Base-by-base conservation (phyloP, 2,329 filamentous ascomycete genomes). In the Botrytis byssoidea region DNA sequence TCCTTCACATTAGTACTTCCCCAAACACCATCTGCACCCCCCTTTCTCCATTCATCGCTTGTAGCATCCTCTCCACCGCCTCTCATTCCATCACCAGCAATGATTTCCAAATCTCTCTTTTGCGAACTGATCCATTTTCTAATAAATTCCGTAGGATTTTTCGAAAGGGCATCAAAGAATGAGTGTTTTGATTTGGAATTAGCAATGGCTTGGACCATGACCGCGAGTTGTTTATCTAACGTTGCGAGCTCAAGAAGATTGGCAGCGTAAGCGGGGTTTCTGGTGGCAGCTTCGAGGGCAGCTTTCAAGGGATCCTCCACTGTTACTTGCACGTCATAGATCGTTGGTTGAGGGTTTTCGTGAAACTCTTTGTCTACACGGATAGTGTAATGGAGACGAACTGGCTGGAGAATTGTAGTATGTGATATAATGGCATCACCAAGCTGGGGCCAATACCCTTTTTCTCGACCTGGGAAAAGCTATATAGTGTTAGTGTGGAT, bases 81-180 rank as follows among this genome's bases (percentile, higher is more conserved):
- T 86, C 87, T 60, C 84, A 85, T 72, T 35, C 76, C 79, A 74
- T 80, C 78, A 32, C 79, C 78, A 61, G 75, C 63, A 60, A 81
- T 77, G 16, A 81, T 74, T 57, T 81, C 79, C 73, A 81, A 72
- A 74, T 81, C 79, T 86, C 84, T 88, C 83, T 94, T 94, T 85
- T 99, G 96, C 25, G 92, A 95, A 79, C 91, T 94, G 70, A 97
- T 86, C 96, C 96, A 99, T 80, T 93, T 90, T 76, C 89, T 90
- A 74, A 98, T 87, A 79, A 98, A 98, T 20, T 88, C 89, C 25
- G 93, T 91, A 0, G 96, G 96, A 78, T 98, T 94, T 76, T 92
- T 89, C 74, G 90, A 89, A 76, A 98, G 86, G 8, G 90, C 89
- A 10, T 89, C 90, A 82, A 96, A 92, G 85, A 99, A 99, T 25